These are phyloP conservation scores for Orbilia oligospora DNA, from an alignment of 2,329 filamentous ascomycete species.

Conservation along the genomic window DNA sequence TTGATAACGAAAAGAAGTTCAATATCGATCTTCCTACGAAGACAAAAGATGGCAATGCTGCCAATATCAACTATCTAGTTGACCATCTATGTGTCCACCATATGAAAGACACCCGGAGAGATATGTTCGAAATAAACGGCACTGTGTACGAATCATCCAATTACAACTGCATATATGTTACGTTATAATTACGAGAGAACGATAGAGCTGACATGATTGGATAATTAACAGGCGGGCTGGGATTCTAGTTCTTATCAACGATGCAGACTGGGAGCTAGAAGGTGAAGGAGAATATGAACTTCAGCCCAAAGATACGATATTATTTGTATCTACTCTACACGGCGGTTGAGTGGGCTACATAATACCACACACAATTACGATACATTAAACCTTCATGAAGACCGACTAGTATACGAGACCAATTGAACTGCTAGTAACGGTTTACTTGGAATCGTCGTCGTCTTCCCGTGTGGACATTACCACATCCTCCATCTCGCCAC, in stretches of 20 bases:
- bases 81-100: constrained; percentile 82
- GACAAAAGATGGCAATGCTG: constrained; percentile 70
- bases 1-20: constrained; percentile 84
- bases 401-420: not conserved
- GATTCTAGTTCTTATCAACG: constrained; percentile 96
- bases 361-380: constrained; percentile 12
- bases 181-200: not conserved
- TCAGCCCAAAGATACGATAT: constrained; percentile 84
- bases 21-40: constrained; percentile 77
- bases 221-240: constrained; percentile 85
- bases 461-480: constrained; percentile 58
- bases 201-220: constrained; percentile 9
- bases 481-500: constrained; percentile 64
- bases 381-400: not conserved
- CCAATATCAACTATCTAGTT: constrained; percentile 83
- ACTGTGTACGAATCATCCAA: constrained; percentile 78
- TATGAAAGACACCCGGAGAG: constrained; percentile 87
- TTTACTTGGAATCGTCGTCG: constrained; percentile 51
- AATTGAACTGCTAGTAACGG: too few species aligned
- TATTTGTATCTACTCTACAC: constrained; percentile 97
- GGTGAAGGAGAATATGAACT: constrained; percentile 92
- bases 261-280: constrained; percentile 98
- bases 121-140: constrained; percentile 88
- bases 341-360: constrained; percentile 75
- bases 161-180: not conserved